A percentile compares a stretch with the other conserved stretches of the same genome.
These are phyloP conservation scores for Gliomastix tumulicola DNA, from an alignment of 2,329 filamentous ascomycete species.

Conservation along the genomic window DNA sequence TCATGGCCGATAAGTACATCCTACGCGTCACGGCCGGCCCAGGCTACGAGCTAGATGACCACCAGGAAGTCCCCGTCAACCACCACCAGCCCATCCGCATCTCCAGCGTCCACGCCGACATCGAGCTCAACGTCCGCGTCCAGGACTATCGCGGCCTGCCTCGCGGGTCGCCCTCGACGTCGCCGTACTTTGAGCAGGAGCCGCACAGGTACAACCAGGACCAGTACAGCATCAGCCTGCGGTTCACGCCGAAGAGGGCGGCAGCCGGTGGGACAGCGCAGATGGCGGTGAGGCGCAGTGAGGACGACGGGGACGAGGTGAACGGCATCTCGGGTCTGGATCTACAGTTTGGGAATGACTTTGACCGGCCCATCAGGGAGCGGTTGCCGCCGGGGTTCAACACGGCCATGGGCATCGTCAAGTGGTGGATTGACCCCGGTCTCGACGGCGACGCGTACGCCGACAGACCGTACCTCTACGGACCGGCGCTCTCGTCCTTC, in stretches of 20 bases:
- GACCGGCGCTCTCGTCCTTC: conserved; percentile 72
- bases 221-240: conserved; percentile 78
- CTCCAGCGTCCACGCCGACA: conserved; percentile 54
- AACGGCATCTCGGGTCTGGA: conserved; percentile 59
- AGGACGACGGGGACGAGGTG: conserved; percentile 6
- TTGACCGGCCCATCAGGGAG: conserved; percentile 83
- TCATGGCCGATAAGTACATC: conserved; percentile 66
- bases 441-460: conserved; percentile 86
- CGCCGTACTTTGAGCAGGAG: conserved; percentile 68
- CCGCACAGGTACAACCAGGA: conserved; percentile 62
- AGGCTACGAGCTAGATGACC: conserved; percentile 64
- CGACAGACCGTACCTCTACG: conserved; percentile 80
- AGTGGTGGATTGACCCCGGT: conserved; percentile 86
- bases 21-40: conserved; percentile 78
- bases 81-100: conserved; percentile 54
- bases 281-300: neutral
- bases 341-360: conserved; percentile 91
- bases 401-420: conserved; percentile 77
- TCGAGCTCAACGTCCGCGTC: conserved; percentile 69
- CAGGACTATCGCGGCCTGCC: conserved; percentile 65
- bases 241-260: conserved; percentile 61
- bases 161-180: conserved; percentile 57
- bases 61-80: conserved; percentile 73
- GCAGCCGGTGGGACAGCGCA: neutral
- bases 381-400: conserved; percentile 80